These are phyloP conservation scores for Xylariaceae sp. DNA, from an alignment of 2,329 filamentous ascomycete species.

Conservation along the genomic window DNA sequence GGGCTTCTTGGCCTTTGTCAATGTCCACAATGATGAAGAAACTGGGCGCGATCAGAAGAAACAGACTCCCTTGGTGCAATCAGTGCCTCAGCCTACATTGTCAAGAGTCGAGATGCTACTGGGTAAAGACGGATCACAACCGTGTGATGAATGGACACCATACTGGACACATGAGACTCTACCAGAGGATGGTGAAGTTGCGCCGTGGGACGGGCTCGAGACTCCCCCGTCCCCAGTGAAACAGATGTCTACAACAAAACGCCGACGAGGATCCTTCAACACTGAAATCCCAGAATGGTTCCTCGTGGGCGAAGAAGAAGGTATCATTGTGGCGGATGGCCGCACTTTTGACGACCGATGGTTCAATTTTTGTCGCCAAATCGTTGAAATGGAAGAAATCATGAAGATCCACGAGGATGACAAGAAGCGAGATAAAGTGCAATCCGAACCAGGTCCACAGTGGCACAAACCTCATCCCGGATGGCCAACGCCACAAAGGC, in stretches of 20 bases:
- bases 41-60: conserved; percentile 9
- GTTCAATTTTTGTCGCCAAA: conserved; percentile 15
- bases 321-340: conserved; percentile 11
- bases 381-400: conserved; percentile 16
- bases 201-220: neutral
- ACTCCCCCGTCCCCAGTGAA: too few relatives aligned
- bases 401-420: conserved; percentile 18
- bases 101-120: conserved; percentile 19
- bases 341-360: conserved; percentile 12
- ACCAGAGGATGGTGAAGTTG: neutral
- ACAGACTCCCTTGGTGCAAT: neutral
- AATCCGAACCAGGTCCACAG: neutral
- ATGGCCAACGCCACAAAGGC: conserved; percentile 17
- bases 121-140: conserved; percentile 19
- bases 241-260: neutral
- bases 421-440: conserved; percentile 5
- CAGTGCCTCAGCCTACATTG: neutral
- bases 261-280: neutral
- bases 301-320: conserved; percentile 5
- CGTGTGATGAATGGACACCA: neutral
- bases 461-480: conserved; percentile 23
- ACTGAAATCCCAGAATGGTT: conserved; percentile 28
- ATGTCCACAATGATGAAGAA: conserved; percentile 14
- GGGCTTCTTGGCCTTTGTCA: conserved; percentile 15
- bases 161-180: neutral